Base-by-base conservation (phyloP, 495 filamentous ascomycete species). In the Entonaema liquescens region DNA sequence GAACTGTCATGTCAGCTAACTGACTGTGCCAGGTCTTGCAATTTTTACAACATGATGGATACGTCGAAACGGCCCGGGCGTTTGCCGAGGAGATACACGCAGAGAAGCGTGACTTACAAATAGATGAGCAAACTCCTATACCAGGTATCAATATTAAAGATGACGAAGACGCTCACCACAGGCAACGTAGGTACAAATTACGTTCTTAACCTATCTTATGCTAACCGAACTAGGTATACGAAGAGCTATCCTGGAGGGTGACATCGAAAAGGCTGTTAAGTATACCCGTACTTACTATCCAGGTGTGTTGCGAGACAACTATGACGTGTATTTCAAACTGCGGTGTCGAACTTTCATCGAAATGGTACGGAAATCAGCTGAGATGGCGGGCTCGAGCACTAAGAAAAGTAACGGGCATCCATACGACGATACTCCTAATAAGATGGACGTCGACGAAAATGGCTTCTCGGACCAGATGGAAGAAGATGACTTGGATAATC, bases 21-120 rank as follows among this genome's bases (percentile, higher is more conserved):
- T 23, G 26, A 29, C 3, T 12, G 36, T 33, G 17, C 56, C 78
- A 95, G 65, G 90, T 96, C 17, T 86, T 93, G 11, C 94, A 98
- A 78, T 97, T 94, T 72, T 84, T 99, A 6, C 92, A 93, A 38
- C 95, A 98, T 74, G 96, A 98, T 76, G 96, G 95, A 61, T 98
- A 97, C 70, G 89, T 98, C n/a, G 95, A 97, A 64, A 97, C 95
- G 6, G 93, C 94, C 15, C 87, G 89, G 67, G 93, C 92, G 0
- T 98, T 99, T 80, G 89, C 91, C 6, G 86, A 91, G 74, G 96
- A 98, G 76, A 89, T 97, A 5, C 88, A 88, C 36, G 82, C 83
- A 17, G 94, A 97, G 77, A 88, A 89, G 64, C 80, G 80, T 64
- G 87, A 90, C 7, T 79, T 96, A 29, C 84, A 85, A 58, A 82